These are phyloP conservation scores for Fusarium pilosicola DNA, from an alignment of 2,329 filamentous ascomycete genomes.

Conservation along the genomic window DNA sequence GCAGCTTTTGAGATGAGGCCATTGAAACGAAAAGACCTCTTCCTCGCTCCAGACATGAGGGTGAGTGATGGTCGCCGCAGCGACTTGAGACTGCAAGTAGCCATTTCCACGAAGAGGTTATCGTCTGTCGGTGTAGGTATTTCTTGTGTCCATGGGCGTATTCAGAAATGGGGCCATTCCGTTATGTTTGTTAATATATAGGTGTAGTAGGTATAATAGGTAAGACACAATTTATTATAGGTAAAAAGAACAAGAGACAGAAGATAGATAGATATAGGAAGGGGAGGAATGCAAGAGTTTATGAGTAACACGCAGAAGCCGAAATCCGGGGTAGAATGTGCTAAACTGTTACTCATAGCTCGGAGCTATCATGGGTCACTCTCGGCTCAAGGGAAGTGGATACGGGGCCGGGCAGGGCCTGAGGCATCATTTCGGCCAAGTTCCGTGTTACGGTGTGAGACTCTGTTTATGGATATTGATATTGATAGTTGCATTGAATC, in stretches of 20 bases:
- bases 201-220: not conserved
- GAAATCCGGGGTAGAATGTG: conserved; percentile 25
- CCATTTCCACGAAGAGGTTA: conserved; percentile 24
- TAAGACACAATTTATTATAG: conserved; percentile 2
- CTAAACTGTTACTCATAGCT: conserved; percentile 33
- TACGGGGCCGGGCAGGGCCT: conserved; percentile 5
- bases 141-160: conserved; percentile 13
- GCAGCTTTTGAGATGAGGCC: conserved; percentile 26
- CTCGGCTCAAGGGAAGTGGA: conserved; percentile 33
- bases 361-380: conserved; percentile 13
- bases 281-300: not conserved
- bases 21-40: conserved; percentile 13
- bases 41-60: conserved; percentile 26
- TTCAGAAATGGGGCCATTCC: conserved; percentile 18
- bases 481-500: conserved; percentile 1
- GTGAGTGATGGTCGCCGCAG: conserved; percentile 33
- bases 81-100: conserved; percentile 35
- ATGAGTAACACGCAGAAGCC: conserved; percentile 24
- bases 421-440: conserved; percentile 33
- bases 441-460: conserved; percentile 25
- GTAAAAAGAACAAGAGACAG: not conserved
- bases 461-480: not conserved
- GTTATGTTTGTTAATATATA: not conserved
- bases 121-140: conserved; percentile 14
- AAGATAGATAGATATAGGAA: not conserved